These are phyloP conservation scores for Pythium angustatum DNA, from an alignment of 352 stramenopile species.

Conservation along the genomic window DNA sequence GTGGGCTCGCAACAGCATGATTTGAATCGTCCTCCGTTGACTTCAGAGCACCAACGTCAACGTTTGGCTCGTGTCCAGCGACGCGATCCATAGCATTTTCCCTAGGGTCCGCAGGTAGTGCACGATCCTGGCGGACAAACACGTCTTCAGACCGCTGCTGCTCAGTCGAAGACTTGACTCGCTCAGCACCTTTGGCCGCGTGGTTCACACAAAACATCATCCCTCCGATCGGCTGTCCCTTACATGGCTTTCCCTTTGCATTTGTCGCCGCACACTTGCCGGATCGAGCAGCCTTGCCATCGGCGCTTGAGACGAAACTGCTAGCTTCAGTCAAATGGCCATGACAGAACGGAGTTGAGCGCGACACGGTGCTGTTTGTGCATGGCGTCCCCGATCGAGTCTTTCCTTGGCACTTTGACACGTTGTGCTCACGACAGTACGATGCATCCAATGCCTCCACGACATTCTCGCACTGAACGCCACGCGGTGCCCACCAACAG, in stretches of 20 bases:
- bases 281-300: not conserved
- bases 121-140: not conserved
- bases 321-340: not conserved
- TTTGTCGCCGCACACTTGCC: constrained; percentile 28
- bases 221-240: constrained; percentile 29
- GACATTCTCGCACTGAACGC: constrained; percentile 40
- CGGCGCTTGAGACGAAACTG: not conserved
- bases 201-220: constrained; percentile 47
- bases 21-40: too few species aligned
- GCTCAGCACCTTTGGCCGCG: not conserved
- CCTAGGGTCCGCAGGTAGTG: too few species aligned
- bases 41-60: too few species aligned
- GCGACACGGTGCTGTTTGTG: constrained; percentile 33
- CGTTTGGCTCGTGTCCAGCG: not conserved
- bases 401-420: constrained; percentile 21
- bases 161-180: not conserved
- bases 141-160: not conserved
- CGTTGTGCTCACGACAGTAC: constrained; percentile 45
- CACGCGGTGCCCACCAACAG: constrained; percentile 42
- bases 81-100: not conserved
- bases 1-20: too few species aligned
- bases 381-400: constrained; percentile 42
- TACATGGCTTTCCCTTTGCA: constrained; percentile 52
- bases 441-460: constrained; percentile 33
- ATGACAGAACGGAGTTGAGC: constrained; percentile 13